Conservation (phyloP, 2,329 filamentous ascomycete species). For the Neofusicoccum cordaticola region DNA sequence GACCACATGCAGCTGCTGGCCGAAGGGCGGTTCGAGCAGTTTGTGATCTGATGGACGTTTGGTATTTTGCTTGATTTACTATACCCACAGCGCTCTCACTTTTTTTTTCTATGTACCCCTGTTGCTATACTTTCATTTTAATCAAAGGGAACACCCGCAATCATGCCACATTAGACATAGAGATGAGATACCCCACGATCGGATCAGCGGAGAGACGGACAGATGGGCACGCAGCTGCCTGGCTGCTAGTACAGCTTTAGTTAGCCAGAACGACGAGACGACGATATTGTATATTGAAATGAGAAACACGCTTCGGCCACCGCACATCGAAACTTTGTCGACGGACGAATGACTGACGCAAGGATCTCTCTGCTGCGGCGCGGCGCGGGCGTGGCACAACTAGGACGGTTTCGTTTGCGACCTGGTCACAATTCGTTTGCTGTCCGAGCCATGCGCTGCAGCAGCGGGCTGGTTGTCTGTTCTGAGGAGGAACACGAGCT, state of each 20-base stretch:
- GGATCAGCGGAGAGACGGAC: not conserved
- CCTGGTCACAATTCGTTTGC: too few relatives aligned
- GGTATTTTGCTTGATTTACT: not conserved
- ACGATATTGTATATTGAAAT: not conserved
- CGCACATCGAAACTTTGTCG: conserved; percentile 3
- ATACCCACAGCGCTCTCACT: not conserved
- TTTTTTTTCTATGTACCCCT: not conserved
- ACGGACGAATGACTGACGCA: not conserved
- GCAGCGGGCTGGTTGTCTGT: too few relatives aligned
- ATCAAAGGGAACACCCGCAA: not conserved
- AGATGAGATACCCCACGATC: not conserved
- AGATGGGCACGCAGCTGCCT: not conserved
- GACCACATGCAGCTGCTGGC: conserved; percentile 8
- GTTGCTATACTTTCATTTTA: not conserved
- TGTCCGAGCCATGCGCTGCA: too few relatives aligned
- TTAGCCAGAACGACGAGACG: not conserved
- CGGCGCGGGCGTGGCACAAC: too few relatives aligned
- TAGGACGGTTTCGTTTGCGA: too few relatives aligned
- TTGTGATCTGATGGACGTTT: not conserved
- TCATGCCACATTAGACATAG: too few relatives aligned
- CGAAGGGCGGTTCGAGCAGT: conserved; percentile 6
- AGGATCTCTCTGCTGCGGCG: not conserved
- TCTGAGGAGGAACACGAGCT: too few relatives aligned
- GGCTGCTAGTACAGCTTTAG: not conserved
- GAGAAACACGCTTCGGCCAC: not conserved